Evolutionary conservation across 164 flowering plant genomes (phyloP), one percentile per base, ranked within the genome.

Genomic region (Protea cynaroides): DNA sequence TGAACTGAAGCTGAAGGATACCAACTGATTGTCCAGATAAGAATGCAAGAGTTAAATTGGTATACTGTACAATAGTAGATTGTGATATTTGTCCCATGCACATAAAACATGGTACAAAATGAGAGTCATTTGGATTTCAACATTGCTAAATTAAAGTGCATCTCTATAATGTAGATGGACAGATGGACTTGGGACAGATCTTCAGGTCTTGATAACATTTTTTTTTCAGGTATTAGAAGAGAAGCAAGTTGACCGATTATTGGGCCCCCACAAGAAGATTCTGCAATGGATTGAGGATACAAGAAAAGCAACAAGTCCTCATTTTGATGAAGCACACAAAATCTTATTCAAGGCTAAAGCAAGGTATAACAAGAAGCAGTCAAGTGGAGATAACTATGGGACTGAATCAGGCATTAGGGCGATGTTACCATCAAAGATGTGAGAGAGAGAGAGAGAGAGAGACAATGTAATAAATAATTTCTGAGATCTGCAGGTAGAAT

Each of bases 241-340:
- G 69, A 61, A 80, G 40, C 92, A 81, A 56, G 82, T 81, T 7
- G 40, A 58, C 57, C 81, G 86, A 47, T 72, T 93, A 49, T 60
- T 93, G 49, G 71, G 87, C 22, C 96, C 94, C 0, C 76, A 82
- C 77, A 80, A 81, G 82, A 93, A 79, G 80, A 82, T 90, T 63
- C 72, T 76, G 76, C 74, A 83, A 72, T 93, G 97, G 98, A 76
- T 88, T 19, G 94, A 87, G 69, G 72, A 80, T 58, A 81, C 88
- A 7, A 89, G 74, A 73, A 78, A 65, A 11, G 94, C 94, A 40
- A 84, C 88, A 23, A 68, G 49, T 17, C 98, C 94, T 65, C 84
- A 93, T 70, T 93, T 93, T 71, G 92, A 93, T 53, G 96, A 90
- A 60, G 79, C 80, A 8, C 92, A 90, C 67, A 51, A 74, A 10